Evolutionary conservation across 2,329 filamentous ascomycete genomes (phyloP).

Genomic region (Neocatenulostroma microsporum): DNA sequence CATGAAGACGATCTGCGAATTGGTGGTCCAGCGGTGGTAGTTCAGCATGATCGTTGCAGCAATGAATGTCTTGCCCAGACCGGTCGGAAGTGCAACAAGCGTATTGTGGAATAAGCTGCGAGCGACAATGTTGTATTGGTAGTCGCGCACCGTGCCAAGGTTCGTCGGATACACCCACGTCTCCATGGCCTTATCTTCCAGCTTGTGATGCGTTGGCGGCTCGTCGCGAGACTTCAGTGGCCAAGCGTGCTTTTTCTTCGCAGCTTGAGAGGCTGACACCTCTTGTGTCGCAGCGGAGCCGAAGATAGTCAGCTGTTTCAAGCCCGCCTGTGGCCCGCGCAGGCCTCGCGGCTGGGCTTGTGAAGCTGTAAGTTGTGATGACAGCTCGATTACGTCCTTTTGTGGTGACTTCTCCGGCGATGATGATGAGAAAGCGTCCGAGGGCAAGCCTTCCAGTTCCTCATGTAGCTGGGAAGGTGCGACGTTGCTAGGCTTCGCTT

Average conservation of each 20-base stretch:
- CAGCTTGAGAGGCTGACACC: slow-evolving; percentile 34
- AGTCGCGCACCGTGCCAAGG: slow-evolving; percentile 78
- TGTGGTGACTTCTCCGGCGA: slow-evolving; percentile 35
- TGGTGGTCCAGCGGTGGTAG: slow-evolving; percentile 85
- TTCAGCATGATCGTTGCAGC: slow-evolving; percentile 97
- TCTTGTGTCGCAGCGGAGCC: slow-evolving; percentile 39
- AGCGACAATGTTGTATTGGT: slow-evolving; percentile 92
- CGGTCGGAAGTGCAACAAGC: slow-evolving; percentile 86
- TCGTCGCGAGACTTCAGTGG: slow-evolving; percentile 54
- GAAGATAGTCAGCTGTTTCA: slow-evolving; percentile 48
- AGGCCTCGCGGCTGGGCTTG: slow-evolving; percentile 11
- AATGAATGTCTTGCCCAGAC: slow-evolving; percentile 95
- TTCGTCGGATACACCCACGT: slow-evolving; percentile 97
- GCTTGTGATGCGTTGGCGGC: slow-evolving; percentile 74
- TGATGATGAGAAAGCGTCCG: slow-evolving; percentile 59
- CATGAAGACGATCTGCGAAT: slow-evolving; percentile 87
- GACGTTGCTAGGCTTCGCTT: too few species aligned
- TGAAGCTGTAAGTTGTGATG: slow-evolving; percentile 24
- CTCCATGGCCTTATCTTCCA: slow-evolving; percentile 65
- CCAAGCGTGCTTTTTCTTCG: slow-evolving; percentile 45
- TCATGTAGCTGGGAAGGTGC: slow-evolving; percentile 1
- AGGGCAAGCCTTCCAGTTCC: slow-evolving; percentile 48
- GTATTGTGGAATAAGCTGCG: slow-evolving; percentile 88
- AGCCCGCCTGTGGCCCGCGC: slow-evolving; percentile 35
- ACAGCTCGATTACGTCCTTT: slow-evolving; percentile 25